Evolutionary conservation across 2,329 filamentous ascomycete genomes (phyloP).

Genomic region (Cytospora schulzeri): DNA sequence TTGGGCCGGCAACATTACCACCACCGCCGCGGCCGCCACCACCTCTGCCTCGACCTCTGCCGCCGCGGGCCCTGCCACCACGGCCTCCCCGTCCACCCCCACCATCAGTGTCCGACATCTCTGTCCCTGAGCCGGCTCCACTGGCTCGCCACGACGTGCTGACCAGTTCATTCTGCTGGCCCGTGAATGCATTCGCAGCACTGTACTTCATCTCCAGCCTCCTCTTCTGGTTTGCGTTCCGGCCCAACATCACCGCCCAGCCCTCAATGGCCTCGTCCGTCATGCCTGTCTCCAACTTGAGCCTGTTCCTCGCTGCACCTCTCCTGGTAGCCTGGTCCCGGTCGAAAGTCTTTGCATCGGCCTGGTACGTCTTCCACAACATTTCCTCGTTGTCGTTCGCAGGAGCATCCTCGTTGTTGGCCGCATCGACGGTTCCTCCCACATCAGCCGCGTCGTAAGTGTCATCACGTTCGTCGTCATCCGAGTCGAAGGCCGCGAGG

Average conservation of each 20-base stretch:
- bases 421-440: slow-evolving; percentile 79
- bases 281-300: slow-evolving; percentile 81
- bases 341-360: slow-evolving; percentile 65
- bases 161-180: slow-evolving; percentile 65
- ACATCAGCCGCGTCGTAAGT: slow-evolving; percentile 94
- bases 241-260: slow-evolving; percentile 83
- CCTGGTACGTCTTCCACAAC: slow-evolving; percentile 73
- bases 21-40: slow-evolving; percentile 53
- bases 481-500: slow-evolving; percentile 84
- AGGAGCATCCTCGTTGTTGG: slow-evolving; percentile 40
- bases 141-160: slow-evolving; percentile 66
- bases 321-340: slow-evolving; percentile 72
- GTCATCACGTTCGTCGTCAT: slow-evolving; percentile 96
- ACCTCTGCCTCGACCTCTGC: slow-evolving; percentile 48
- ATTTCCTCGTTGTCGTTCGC: slow-evolving; percentile 65
- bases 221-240: slow-evolving; percentile 69
- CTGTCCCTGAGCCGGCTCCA: slow-evolving; percentile 56
- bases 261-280: slow-evolving; percentile 93
- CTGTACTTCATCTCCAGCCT: slow-evolving; percentile 72
- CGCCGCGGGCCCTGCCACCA: slow-evolving; percentile 49
- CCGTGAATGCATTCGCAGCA: slow-evolving; percentile 53
- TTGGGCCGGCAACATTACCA: slow-evolving; percentile 64
- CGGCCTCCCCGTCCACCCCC: slow-evolving; percentile 46
- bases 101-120: slow-evolving; percentile 55
- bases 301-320: slow-evolving; percentile 58